Evolutionary conservation across 1,139 yeast species (phyloP).

Genomic region (Magnusiomyces paraingens): DNA sequence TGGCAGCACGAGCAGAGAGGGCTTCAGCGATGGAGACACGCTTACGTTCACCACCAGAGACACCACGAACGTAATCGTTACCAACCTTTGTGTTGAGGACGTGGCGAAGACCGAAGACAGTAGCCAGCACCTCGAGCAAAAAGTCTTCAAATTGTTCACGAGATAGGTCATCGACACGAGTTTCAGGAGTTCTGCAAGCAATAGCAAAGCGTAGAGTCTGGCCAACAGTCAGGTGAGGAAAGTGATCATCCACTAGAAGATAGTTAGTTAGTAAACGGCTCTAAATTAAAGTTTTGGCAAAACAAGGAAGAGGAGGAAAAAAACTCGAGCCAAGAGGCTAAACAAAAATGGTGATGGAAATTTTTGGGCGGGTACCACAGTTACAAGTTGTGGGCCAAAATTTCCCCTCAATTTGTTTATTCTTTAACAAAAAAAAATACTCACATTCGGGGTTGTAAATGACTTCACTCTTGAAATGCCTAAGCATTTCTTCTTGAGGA

Average conservation of each 20-base stretch:
- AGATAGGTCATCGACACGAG: constrained; percentile 43
- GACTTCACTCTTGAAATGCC: constrained; percentile 42
- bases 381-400: too few relatives aligned
- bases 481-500: constrained; percentile 42
- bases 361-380: too few relatives aligned
- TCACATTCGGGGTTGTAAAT: constrained; percentile 48
- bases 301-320: constrained; percentile 34
- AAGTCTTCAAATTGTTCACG: constrained; percentile 43
- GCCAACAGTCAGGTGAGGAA: constrained; percentile 54
- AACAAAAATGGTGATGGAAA: too few relatives aligned
- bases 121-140: constrained; percentile 43
- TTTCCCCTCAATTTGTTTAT: too few relatives aligned
- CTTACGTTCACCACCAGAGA: constrained; percentile 57
- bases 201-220: constrained; percentile 54
- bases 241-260: constrained; percentile 42
- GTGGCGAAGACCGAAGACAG: constrained; percentile 50
- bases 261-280: constrained; percentile 37
- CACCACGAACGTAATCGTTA: constrained; percentile 52
- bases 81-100: constrained; percentile 50
- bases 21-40: constrained; percentile 57
- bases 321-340: too few relatives aligned
- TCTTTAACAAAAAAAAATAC: constrained; percentile 3
- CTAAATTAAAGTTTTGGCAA: constrained; percentile 44
- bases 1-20: constrained; percentile 47
- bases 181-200: constrained; percentile 48